Base-by-base conservation (phyloP, 768 basidiomycete genomes). In the Agaricus blazei region DNA sequence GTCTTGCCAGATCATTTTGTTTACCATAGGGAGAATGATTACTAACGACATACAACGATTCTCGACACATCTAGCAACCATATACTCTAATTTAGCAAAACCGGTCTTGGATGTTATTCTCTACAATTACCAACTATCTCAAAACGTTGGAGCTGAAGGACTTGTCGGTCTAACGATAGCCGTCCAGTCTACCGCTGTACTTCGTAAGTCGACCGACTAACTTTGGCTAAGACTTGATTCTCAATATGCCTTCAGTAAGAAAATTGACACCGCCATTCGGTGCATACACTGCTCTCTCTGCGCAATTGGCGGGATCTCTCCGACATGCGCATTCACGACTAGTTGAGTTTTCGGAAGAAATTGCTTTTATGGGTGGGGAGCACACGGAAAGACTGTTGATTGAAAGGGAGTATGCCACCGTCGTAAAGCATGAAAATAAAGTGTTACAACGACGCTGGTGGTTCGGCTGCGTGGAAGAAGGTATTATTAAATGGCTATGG, bases 401-500 rank as follows among this genome's bases (percentile, higher is more conserved):
- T 52, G 95, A 98, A 68, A 78, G 91, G 47, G 89, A 90, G 60
- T 98, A 95, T 67, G 87, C 87, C 28, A 81, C 82, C 6, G 77
- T 96, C 26, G 78, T 96, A 56, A 85, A 84, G 65, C 96, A 98
- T 61, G 88, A 94, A 68, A 88, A 88, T 60, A 79, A 79, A 56
- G 88, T 95, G 1, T 75, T 95, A 61, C 72, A 80, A 27, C 84
- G 88, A 59, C 76, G 88, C 34, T 90, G 95, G 80, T 91, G 87
- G 88, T 92, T 96, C 68, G 84, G 88, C 1, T 89, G 93, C 65
- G 81, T 87, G 15, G 96, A 99, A 68, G 96, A 98, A 69, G 93
- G 91, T 2, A 85, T 99, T 43, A 87, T 98, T 64, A 98, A 99
- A 71, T 98, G 87, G 88, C 64, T 95, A 7, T 99, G 96, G 96